Conservation (phyloP, 345 rosid species). For the Aquilaria yunnanensis region DNA sequence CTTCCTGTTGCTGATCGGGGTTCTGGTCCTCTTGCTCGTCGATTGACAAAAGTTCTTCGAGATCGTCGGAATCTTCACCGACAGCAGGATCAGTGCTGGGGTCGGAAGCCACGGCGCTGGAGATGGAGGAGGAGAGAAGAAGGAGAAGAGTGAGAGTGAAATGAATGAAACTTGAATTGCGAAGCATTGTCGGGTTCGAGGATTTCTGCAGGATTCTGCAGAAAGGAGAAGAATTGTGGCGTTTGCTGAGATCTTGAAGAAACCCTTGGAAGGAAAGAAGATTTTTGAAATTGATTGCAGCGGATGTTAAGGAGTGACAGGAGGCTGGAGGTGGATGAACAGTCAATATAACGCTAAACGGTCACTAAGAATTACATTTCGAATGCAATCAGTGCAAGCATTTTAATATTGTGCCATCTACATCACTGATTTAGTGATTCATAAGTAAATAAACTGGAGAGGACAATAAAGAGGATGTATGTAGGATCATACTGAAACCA, state of each 20-base stretch:
- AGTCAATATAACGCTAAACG: too few relatives aligned
- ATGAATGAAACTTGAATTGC: slow-evolving; percentile 40
- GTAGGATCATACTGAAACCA: too few relatives aligned
- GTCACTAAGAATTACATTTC: too few relatives aligned
- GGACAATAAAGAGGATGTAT: too few relatives aligned
- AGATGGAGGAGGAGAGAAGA: slow-evolving; percentile 26
- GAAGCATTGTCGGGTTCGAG: slow-evolving; percentile 19
- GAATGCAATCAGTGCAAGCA: too few relatives aligned
- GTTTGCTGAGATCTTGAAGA: slow-evolving; percentile 8
- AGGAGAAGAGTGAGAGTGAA: slow-evolving; percentile 31
- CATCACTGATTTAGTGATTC: too few relatives aligned
- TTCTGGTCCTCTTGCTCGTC: slow-evolving; percentile 46
- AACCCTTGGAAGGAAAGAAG: slow-evolving; percentile 5
- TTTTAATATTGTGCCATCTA: too few relatives aligned
- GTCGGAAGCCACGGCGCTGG: slow-evolving; percentile 25
- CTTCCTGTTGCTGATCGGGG: slow-evolving; percentile 17
- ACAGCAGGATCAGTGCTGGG: slow-evolving; percentile 13
- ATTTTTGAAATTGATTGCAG: too few relatives aligned
- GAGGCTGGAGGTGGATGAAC: too few relatives aligned
- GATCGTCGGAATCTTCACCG: slow-evolving; percentile 27
- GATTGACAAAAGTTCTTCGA: slow-evolving; percentile 56
- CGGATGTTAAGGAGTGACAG: too few relatives aligned
- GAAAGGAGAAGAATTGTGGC: slow-evolving; percentile 5
- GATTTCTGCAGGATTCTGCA: neutral
- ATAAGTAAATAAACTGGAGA: too few relatives aligned